Percentiles rank a stretch among this genome's conserved stretches.
Evolutionary conservation across 2,329 filamentous ascomycete genomes (phyloP).

Genomic region (Chaetomiaceae sp.): DNA sequence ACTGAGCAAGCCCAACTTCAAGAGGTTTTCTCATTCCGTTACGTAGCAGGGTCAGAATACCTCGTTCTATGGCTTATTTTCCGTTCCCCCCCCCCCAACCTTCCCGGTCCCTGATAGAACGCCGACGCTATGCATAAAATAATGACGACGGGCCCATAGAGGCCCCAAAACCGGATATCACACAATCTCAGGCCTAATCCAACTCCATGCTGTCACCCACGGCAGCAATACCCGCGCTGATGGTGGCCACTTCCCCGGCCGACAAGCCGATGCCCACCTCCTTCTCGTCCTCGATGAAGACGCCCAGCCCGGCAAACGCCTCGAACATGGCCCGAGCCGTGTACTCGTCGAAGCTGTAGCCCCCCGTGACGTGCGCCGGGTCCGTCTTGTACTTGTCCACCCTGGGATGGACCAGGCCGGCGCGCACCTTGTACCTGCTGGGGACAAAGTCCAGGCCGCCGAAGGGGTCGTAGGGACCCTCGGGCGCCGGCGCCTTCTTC

Average conservation of each 20-base stretch:
- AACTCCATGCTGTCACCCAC: slow-evolving; percentile 39
- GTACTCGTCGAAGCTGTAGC: slow-evolving; percentile 78
- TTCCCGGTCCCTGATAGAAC: slow-evolving; percentile 17
- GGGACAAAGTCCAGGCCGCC: slow-evolving; percentile 64
- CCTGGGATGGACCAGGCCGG: slow-evolving; percentile 63
- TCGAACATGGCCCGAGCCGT: slow-evolving; percentile 76
- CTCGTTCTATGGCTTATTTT: neutral
- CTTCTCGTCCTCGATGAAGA: slow-evolving; percentile 79
- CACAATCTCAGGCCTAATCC: slow-evolving; percentile 28
- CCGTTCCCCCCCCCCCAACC: neutral
- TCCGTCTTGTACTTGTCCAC: slow-evolving; percentile 52
- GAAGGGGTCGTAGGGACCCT: slow-evolving; percentile 83
- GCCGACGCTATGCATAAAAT: slow-evolving; percentile 29
- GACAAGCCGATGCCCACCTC: slow-evolving; percentile 32
- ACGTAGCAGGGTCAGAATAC: no score
- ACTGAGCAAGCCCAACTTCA: no score
- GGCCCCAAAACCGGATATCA: neutral
- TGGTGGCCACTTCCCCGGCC: slow-evolving; percentile 31
- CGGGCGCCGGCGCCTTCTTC: slow-evolving; percentile 36
- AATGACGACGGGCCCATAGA: neutral
- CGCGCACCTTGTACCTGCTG: slow-evolving; percentile 63
- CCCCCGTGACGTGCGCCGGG: slow-evolving; percentile 63
- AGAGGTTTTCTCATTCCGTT: no score
- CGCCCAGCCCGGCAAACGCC: slow-evolving; percentile 81
- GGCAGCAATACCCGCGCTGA: slow-evolving; percentile 29